Percentiles rank a stretch among this genome's conserved stretches.
phyloP scores from a whole-genome alignment of 108 stramenopile genomes.

The Craspedostauros australis region DNA sequence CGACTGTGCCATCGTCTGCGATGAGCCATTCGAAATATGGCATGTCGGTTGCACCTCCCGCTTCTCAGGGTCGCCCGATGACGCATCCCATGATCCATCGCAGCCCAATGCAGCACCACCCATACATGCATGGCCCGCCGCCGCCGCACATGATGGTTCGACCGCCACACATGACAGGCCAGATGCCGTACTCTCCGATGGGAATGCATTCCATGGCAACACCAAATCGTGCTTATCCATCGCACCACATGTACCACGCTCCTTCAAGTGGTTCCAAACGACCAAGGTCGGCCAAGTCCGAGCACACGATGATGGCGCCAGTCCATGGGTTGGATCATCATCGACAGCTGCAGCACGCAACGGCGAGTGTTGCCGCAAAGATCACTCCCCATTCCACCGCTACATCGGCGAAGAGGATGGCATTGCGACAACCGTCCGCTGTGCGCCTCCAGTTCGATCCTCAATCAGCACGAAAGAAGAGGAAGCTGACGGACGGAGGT shows the following conservation, averaged over 20 bases:
- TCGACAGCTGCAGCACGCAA: not conserved
- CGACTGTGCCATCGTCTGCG: too few species aligned
- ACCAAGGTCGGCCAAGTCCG: too few species aligned
- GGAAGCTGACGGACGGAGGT: slow-evolving; percentile 18
- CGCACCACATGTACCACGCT: too few species aligned
- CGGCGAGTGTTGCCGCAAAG: slow-evolving; percentile 1
- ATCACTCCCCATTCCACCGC: slow-evolving; percentile 6
- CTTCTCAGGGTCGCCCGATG: not conserved
- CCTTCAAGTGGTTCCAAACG: too few species aligned
- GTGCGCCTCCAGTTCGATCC: slow-evolving; percentile 26
- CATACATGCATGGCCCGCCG: slow-evolving; percentile 10
- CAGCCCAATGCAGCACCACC: slow-evolving; percentile 12
- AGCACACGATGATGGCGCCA: slow-evolving; percentile 5
- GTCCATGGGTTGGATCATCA: not conserved
- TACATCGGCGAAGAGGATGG: not conserved
- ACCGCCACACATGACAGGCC: slow-evolving; percentile 16
- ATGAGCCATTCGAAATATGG: too few species aligned
- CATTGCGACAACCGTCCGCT: slow-evolving; percentile 5
- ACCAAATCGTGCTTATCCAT: too few species aligned
- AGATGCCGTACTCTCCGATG: slow-evolving; percentile 38
- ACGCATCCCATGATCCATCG: slow-evolving; percentile 28
- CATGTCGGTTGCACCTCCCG: slow-evolving; percentile 12
- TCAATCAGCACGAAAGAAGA: slow-evolving; percentile 25
- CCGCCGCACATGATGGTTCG: slow-evolving; percentile 12
- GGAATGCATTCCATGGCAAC: slow-evolving; percentile 16